These are phyloP conservation scores for Skeletonema grethae DNA, from an alignment of 108 stramenopile species.

Conservation along the genomic window DNA sequence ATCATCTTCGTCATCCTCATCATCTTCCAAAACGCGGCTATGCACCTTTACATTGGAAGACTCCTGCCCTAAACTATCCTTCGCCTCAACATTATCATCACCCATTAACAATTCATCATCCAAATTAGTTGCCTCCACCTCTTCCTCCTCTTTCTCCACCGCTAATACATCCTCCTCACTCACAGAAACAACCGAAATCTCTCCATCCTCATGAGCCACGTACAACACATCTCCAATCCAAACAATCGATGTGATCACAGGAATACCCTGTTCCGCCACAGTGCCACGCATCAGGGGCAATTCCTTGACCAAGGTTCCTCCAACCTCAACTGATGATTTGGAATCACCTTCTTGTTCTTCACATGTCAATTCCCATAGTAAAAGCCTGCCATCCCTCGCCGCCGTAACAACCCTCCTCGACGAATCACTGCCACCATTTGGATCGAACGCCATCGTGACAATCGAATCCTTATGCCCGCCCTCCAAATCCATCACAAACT, in stretches of 20 bases:
- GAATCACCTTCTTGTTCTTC: not conserved
- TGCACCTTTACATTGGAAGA: conserved; percentile 12
- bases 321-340: conserved; percentile 34
- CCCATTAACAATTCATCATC: not conserved
- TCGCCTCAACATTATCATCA: conserved; percentile 6
- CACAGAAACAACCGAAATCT: conserved; percentile 11
- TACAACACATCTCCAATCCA: conserved; percentile 28
- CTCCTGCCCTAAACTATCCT: not conserved
- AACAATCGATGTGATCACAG: conserved; percentile 24
- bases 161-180: not conserved
- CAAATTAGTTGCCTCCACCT: not conserved
- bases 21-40: conserved; percentile 4
- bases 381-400: conserved; percentile 63
- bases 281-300: conserved; percentile 1
- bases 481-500: conserved; percentile 26
- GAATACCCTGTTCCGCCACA: conserved; percentile 7
- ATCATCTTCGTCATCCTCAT: conserved; percentile 49
- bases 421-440: not conserved
- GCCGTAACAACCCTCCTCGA: conserved; percentile 46
- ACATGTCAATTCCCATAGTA: conserved; percentile 60
- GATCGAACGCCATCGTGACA: conserved; percentile 51
- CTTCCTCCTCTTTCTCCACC: not conserved
- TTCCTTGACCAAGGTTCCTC: conserved; percentile 11
- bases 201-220: conserved; percentile 55
- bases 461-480: conserved; percentile 66